phyloP scores from a whole-genome alignment of 2,329 filamentous ascomycete genomes.

The Helicocarpus griseus region DNA sequence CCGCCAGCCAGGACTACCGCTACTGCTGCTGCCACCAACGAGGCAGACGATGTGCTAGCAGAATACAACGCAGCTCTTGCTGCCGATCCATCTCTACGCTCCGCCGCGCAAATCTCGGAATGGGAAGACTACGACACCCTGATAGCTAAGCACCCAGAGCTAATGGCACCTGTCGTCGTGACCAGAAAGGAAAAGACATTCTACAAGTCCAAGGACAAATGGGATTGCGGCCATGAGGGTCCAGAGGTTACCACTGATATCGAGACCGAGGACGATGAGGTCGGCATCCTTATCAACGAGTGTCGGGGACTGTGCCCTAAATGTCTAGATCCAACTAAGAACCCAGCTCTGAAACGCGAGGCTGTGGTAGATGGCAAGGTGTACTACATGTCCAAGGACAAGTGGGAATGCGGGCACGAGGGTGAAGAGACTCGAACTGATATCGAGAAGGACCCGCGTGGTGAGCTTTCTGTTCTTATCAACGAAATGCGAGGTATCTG shows the following conservation, averaged over 20 bases:
- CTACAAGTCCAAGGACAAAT: slow-evolving; percentile 13
- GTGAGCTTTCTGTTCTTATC: slow-evolving; percentile 1
- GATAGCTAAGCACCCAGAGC: slow-evolving; percentile 12
- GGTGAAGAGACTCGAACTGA: slow-evolving; percentile 8
- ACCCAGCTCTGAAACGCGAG: neutral
- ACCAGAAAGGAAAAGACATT: slow-evolving; percentile 6
- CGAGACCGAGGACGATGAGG: slow-evolving; percentile 7
- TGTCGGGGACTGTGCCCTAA: neutral
- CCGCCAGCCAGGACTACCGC: neutral
- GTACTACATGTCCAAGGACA: slow-evolving; percentile 12
- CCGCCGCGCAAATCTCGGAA: slow-evolving; percentile 6
- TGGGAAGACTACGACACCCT: slow-evolving; percentile 14
- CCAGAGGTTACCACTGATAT: slow-evolving; percentile 9
- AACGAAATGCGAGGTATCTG: slow-evolving; percentile 13
- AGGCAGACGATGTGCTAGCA: slow-evolving; percentile 14
- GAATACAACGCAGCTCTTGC: slow-evolving; percentile 12
- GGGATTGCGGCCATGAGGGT: slow-evolving; percentile 14
- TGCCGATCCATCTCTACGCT: slow-evolving; percentile 10
- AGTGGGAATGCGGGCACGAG: slow-evolving; percentile 14
- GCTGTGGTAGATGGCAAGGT: slow-evolving; percentile 1
- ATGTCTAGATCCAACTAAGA: neutral
- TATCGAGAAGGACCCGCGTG: slow-evolving; percentile 9
- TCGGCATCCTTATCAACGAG: slow-evolving; percentile 8
- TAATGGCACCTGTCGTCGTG: slow-evolving; percentile 9
- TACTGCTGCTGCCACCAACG: neutral